phyloP scores from a whole-genome alignment of 2,329 filamentous ascomycete genomes.

The Mycosphaerella arachidis region DNA sequence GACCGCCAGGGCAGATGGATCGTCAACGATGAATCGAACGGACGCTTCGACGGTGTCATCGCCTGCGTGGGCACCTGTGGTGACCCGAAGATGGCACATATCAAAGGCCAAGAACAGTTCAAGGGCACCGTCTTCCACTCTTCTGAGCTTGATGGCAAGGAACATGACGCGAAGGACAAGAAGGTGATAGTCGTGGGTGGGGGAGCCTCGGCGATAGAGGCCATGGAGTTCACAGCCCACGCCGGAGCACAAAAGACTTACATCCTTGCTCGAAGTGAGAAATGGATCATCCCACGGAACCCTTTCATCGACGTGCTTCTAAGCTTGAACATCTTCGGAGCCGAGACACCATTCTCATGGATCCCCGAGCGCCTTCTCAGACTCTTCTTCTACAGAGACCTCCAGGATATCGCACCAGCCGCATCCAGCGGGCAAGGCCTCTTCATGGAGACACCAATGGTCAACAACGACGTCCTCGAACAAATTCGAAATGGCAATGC shows the following conservation, averaged over 20 bases:
- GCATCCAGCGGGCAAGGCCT: slow-evolving; percentile 56
- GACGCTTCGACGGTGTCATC: slow-evolving; percentile 73
- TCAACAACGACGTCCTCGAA: slow-evolving; percentile 75
- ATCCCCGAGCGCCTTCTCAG: slow-evolving; percentile 72
- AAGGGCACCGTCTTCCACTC: slow-evolving; percentile 71
- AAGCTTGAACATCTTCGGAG: slow-evolving; percentile 67
- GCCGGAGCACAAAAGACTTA: slow-evolving; percentile 64
- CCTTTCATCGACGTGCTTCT: slow-evolving; percentile 68
- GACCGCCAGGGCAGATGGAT: slow-evolving; percentile 68
- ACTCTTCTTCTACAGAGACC: slow-evolving; percentile 77
- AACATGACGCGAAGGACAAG: slow-evolving; percentile 63
- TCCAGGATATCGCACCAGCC: slow-evolving; percentile 66
- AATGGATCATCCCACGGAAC: slow-evolving; percentile 58
- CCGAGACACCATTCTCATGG: slow-evolving; percentile 67
- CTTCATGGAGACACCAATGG: slow-evolving; percentile 80
- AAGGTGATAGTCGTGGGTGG: slow-evolving; percentile 72
- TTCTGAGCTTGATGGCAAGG: slow-evolving; percentile 66
- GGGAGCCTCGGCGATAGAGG: slow-evolving; percentile 76
- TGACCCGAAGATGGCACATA: slow-evolving; percentile 66
- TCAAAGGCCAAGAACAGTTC: slow-evolving; percentile 68
- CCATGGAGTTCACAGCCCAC: slow-evolving; percentile 70
- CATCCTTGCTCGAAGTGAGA: slow-evolving; percentile 59
- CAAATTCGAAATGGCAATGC: slow-evolving; percentile 68
- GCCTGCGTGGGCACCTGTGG: slow-evolving; percentile 77
- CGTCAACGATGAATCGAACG: slow-evolving; percentile 66